These are phyloP conservation scores for Earliella scabrosa DNA, from an alignment of 1,284 basidiomycete genomes.

Conservation along the genomic window DNA sequence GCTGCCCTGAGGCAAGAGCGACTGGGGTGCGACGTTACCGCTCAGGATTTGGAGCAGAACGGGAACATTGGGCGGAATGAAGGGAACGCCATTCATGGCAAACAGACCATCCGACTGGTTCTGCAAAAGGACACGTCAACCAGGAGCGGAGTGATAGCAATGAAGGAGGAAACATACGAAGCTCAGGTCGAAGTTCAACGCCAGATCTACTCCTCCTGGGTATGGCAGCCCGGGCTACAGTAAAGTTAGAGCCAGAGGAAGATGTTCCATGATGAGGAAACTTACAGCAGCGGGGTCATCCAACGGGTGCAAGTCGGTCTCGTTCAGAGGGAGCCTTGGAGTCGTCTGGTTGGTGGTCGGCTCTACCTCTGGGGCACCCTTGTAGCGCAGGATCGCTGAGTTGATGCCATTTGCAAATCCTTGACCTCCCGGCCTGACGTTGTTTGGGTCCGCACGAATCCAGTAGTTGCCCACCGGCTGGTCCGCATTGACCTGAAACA, in stretches of 20 bases:
- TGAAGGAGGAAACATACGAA: constrained; percentile 8
- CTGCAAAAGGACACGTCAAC: neutral
- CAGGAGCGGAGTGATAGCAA: neutral
- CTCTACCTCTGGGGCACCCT: constrained; percentile 44
- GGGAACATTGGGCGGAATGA: constrained; percentile 34
- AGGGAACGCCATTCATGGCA: constrained; percentile 33
- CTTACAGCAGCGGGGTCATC: constrained; percentile 14
- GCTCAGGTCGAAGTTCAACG: constrained; percentile 23
- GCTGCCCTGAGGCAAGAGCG: constrained; percentile 37
- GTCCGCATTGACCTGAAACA: constrained; percentile 34
- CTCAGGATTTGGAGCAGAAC: constrained; percentile 43
- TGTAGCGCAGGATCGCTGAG: constrained; percentile 29
- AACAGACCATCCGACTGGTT: constrained; percentile 16
- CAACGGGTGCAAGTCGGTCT: constrained; percentile 29
- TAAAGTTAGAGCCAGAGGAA: neutral
- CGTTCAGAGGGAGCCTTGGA: constrained; percentile 26
- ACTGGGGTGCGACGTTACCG: constrained; percentile 33
- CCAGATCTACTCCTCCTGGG: constrained; percentile 35
- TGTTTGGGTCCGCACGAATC: constrained; percentile 44
- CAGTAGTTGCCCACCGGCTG: constrained; percentile 41
- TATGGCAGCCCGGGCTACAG: constrained; percentile 31
- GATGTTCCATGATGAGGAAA: neutral
- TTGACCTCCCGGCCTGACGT: constrained; percentile 19
- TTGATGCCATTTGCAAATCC: constrained; percentile 42
- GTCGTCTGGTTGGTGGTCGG: constrained; percentile 42